Conservation (phyloP, 305 asterid species). For the Solanum hybrid region DNA sequence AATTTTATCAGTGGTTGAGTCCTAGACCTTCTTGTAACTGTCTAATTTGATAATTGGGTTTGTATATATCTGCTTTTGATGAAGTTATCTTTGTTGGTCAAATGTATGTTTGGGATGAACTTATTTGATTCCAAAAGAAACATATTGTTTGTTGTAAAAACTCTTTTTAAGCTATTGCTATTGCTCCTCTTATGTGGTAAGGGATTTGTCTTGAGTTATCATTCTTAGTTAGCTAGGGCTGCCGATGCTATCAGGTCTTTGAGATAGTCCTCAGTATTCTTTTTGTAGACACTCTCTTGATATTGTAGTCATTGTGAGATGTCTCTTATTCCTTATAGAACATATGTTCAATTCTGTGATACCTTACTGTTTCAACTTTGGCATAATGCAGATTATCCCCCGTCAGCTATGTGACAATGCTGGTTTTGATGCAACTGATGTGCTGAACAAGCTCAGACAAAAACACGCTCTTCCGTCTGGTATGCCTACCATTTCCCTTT, state of each 20-base stretch:
- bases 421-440: slow-evolving; percentile 97
- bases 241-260: neutral
- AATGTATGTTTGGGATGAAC: neutral
- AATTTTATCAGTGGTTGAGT: neutral
- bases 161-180: neutral
- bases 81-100: neutral
- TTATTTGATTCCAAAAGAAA: neutral
- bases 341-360: neutral
- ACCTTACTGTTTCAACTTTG: neutral
- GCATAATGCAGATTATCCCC: slow-evolving; percentile 63
- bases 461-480: slow-evolving; percentile 93
- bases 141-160: neutral
- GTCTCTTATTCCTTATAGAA: neutral
- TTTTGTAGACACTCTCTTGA: neutral
- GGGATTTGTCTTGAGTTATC: neutral
- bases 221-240: neutral
- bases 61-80: neutral
- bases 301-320: neutral
- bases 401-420: slow-evolving; percentile 97
- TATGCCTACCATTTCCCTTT: slow-evolving; percentile 16
- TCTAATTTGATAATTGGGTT: neutral
- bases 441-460: slow-evolving; percentile 85
- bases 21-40: neutral
- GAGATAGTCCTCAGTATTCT: neutral
- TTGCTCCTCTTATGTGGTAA: neutral